Conservation (phyloP, 2,329 filamentous ascomycete genomes). For the Neofusicoccum umdonicola region DNA sequence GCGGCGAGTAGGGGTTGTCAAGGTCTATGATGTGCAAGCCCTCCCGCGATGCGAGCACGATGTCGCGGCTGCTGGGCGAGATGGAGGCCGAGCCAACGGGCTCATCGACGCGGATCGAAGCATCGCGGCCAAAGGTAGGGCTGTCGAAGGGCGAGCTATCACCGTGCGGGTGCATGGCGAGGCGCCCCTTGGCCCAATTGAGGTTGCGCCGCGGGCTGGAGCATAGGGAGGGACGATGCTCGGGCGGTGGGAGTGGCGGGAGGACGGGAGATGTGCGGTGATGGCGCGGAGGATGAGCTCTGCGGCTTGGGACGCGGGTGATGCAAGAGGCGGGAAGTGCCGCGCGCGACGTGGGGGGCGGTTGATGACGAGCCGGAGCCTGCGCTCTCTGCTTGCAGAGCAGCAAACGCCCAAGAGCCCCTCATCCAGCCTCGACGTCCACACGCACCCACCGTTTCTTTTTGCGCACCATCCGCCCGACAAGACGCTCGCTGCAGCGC, state of each 20-base stretch:
- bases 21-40: constrained; percentile 89
- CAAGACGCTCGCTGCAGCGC: not conserved
- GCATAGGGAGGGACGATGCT: not conserved
- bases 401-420: constrained; percentile 19
- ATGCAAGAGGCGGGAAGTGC: constrained; percentile 16
- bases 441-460: not conserved
- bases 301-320: not conserved
- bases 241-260: not conserved
- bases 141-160: constrained; percentile 68
- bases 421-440: not conserved
- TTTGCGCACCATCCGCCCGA: not conserved
- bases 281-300: not conserved
- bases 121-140: constrained; percentile 81
- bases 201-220: not conserved
- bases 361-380: constrained; percentile 15
- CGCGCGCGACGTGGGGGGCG: constrained; percentile 5
- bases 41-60: constrained; percentile 84
- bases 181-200: constrained; percentile 9
- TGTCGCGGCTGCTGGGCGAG: constrained; percentile 84
- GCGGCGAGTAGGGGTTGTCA: constrained; percentile 83
- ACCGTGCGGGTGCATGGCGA: constrained; percentile 16
- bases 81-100: constrained; percentile 87
- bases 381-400: not conserved
- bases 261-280: not conserved
- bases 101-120: constrained; percentile 77